Percentiles rank a stretch among this genome's conserved stretches.
phyloP scores from a whole-genome alignment of 441 rosid genomes.

The Manihot esculenta region DNA sequence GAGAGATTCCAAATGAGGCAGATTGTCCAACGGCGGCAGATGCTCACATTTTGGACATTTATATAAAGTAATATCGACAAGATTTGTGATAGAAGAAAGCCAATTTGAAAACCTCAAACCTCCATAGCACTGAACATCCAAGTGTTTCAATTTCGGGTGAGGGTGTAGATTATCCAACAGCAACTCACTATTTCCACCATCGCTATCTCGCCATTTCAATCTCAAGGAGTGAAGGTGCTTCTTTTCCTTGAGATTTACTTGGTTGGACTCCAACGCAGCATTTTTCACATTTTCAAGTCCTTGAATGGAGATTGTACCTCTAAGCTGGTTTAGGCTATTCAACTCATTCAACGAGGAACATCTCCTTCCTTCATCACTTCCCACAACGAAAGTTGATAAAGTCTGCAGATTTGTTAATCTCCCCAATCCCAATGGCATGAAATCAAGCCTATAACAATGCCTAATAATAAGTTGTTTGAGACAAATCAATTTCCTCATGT shows the following conservation, averaged over 20 bases:
- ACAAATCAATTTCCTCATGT: slow-evolving; percentile 13
- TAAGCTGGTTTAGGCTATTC: slow-evolving; percentile 18
- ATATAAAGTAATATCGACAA: not conserved
- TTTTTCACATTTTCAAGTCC: too few species aligned
- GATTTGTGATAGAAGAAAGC: slow-evolving; percentile 16
- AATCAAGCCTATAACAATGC: not conserved
- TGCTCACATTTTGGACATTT: not conserved
- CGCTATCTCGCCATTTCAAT: slow-evolving; percentile 11
- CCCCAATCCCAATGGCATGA: slow-evolving; percentile 26
- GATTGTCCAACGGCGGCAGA: too few species aligned
- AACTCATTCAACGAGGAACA: not conserved
- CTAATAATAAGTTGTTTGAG: slow-evolving; percentile 21
- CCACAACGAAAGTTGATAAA: slow-evolving; percentile 16
- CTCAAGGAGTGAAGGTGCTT: slow-evolving; percentile 8
- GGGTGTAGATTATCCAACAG: too few species aligned
- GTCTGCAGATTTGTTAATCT: slow-evolving; percentile 9
- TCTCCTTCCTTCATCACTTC: not conserved
- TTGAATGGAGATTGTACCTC: not conserved
- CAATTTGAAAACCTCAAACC: slow-evolving; percentile 18
- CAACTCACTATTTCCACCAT: too few species aligned
- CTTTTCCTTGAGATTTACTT: slow-evolving; percentile 22
- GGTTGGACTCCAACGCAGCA: too few species aligned
- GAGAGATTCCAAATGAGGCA: too few species aligned
- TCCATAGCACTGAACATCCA: not conserved
- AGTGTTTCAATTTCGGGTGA: too few species aligned